Percentiles rank a stretch among this genome's conserved stretches.
These are phyloP conservation scores for Alternaria brassicae DNA, from an alignment of 2,329 filamentous ascomycete genomes.

Conservation along the genomic window DNA sequence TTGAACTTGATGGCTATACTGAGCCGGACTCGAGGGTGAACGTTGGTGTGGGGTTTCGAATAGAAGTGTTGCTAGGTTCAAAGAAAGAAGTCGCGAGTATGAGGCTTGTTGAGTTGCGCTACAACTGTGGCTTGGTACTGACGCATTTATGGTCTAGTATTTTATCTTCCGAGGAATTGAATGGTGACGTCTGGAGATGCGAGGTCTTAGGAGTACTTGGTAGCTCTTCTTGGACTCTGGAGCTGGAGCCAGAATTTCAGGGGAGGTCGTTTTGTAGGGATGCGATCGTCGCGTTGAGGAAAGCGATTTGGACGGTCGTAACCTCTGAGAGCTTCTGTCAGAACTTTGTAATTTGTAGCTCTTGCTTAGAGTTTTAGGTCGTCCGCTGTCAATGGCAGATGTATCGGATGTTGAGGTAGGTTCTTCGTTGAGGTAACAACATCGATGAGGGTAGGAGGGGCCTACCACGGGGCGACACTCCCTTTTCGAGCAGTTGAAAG, in stretches of 20 bases:
- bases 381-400: no score
- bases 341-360: no score
- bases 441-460: no score
- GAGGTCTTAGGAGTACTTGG: neutral
- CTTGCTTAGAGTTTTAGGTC: neutral
- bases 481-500: neutral
- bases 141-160: neutral
- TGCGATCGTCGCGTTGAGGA: no score
- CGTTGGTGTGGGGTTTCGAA: neutral
- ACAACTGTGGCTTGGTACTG: neutral
- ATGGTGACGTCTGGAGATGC: neutral
- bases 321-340: no score
- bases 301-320: no score
- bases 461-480: neutral
- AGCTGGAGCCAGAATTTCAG: neutral
- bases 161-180: neutral
- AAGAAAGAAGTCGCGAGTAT: neutral
- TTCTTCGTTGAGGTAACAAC: no score
- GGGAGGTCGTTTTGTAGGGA: neutral
- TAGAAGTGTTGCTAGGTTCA: neutral
- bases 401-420: neutral
- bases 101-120: neutral
- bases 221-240: neutral
- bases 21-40: neutral
- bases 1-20: neutral